Evolutionary conservation across 2,329 filamentous ascomycete genomes (phyloP).

Genomic region (Fusarium anthophilum): DNA sequence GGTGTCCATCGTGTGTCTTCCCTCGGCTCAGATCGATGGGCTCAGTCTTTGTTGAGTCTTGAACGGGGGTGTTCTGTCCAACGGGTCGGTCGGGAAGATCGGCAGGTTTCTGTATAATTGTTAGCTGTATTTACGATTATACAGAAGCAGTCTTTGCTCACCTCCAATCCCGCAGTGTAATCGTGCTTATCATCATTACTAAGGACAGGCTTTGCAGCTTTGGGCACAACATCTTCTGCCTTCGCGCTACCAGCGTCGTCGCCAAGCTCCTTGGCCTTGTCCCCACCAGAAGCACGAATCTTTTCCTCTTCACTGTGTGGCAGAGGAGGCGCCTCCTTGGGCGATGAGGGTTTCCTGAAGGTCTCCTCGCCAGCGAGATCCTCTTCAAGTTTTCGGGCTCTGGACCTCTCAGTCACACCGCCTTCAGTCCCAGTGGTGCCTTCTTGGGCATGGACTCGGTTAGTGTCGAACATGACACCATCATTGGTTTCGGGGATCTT

Average conservation of each 20-base stretch:
- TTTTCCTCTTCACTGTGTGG: slow-evolving; percentile 84
- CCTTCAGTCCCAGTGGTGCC: slow-evolving; percentile 90
- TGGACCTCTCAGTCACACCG: slow-evolving; percentile 87
- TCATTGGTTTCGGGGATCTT: slow-evolving; percentile 73
- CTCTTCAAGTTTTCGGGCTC: slow-evolving; percentile 75
- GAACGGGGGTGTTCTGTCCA: slow-evolving; percentile 76
- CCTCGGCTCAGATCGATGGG: slow-evolving; percentile 61
- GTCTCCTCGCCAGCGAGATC: slow-evolving; percentile 70
- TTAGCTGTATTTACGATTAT: slow-evolving; percentile 22
- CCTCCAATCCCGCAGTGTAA: slow-evolving; percentile 51
- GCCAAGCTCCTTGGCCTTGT: slow-evolving; percentile 14
- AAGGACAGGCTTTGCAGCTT: slow-evolving; percentile 46
- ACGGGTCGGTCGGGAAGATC: slow-evolving; percentile 83
- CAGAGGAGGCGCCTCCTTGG: slow-evolving; percentile 85
- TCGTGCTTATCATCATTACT: slow-evolving; percentile 50
- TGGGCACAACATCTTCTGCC: slow-evolving; percentile 18
- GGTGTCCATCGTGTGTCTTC: slow-evolving; percentile 50
- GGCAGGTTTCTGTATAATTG: slow-evolving; percentile 72
- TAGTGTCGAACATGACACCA: slow-evolving; percentile 93
- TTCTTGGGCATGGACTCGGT: slow-evolving; percentile 78
- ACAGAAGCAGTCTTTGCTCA: slow-evolving; percentile 24
- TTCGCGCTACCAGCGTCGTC: neutral
- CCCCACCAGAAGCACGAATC: slow-evolving; percentile 55
- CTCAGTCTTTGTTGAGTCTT: slow-evolving; percentile 71
- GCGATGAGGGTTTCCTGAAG: slow-evolving; percentile 81